Evolutionary conservation across 345 rosid species (phyloP).

Genomic region (Sonneratia alba): DNA sequence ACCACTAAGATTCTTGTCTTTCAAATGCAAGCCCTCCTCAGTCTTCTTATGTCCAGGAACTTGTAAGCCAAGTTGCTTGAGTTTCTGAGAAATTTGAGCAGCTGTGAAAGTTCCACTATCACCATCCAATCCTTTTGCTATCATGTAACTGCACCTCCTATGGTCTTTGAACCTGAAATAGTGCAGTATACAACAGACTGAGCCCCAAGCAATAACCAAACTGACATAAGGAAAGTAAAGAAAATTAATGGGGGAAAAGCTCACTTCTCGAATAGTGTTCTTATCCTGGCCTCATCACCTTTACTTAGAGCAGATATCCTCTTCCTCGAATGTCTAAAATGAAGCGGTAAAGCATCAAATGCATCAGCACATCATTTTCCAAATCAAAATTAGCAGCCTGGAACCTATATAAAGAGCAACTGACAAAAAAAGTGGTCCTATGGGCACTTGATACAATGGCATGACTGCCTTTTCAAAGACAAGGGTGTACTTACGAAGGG

Average conservation of each 20-base stretch:
- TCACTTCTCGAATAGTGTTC: constrained; percentile 68
- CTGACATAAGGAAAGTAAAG: background rate
- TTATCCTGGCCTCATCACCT: constrained; percentile 71
- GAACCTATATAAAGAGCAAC: background rate
- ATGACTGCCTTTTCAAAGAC: background rate
- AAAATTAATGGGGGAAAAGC: constrained; percentile 18
- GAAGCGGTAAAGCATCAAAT: constrained; percentile 9
- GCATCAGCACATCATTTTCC: background rate
- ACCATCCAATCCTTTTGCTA: constrained; percentile 62
- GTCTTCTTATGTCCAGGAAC: constrained; percentile 33
- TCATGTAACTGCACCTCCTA: constrained; percentile 62
- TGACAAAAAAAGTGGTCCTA: background rate
- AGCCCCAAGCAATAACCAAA: background rate
- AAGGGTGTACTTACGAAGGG: constrained; percentile 40
- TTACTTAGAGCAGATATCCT: constrained; percentile 54
- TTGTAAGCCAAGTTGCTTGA: constrained; percentile 72
- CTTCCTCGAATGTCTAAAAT: constrained; percentile 58
- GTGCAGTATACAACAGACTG: background rate
- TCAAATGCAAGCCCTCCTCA: constrained; percentile 29
- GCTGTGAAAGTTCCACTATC: constrained; percentile 40
- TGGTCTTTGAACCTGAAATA: constrained; percentile 64
- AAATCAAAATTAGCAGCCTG: background rate
- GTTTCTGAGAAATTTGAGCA: constrained; percentile 68
- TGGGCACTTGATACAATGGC: constrained; percentile 2
- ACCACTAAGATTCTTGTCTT: constrained; percentile 39